Evolutionary conservation across 768 basidiomycete species (phyloP).

Genomic region (Lactarius evosmus): DNA sequence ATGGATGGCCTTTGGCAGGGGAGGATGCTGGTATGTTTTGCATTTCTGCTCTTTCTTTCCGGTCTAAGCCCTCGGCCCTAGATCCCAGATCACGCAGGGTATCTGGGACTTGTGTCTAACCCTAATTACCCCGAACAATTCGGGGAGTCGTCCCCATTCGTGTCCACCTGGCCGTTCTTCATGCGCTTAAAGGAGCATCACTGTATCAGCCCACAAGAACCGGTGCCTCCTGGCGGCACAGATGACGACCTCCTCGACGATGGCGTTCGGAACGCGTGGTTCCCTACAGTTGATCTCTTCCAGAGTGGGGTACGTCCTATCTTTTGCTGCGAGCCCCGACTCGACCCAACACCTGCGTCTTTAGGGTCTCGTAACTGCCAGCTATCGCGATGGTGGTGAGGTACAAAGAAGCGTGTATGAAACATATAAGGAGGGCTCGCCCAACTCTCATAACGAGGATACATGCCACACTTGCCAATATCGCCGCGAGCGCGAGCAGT

Average conservation of each 20-base stretch:
- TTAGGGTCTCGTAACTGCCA: conserved; percentile 15
- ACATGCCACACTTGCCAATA: conserved; percentile 35
- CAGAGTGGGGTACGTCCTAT: conserved; percentile 32
- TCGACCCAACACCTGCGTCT: neutral
- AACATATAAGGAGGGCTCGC: conserved; percentile 39
- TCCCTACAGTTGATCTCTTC: conserved; percentile 27
- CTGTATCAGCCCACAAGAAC: conserved; percentile 43
- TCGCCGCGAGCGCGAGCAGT: conserved; percentile 16
- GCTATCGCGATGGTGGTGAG: conserved; percentile 7
- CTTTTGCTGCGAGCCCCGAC: neutral
- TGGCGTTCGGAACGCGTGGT: conserved; percentile 45
- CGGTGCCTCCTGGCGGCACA: conserved; percentile 30
- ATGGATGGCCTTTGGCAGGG: conserved; percentile 63
- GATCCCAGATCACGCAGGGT: conserved; percentile 37
- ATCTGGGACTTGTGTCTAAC: conserved; percentile 33
- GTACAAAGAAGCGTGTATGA: conserved; percentile 34
- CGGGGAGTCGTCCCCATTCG: conserved; percentile 32
- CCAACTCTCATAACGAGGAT: conserved; percentile 43
- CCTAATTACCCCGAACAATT: conserved; percentile 32
- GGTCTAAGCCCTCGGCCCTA: conserved; percentile 25
- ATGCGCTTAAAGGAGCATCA: conserved; percentile 58
- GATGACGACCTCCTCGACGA: conserved; percentile 34
- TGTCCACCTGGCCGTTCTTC: conserved; percentile 52
- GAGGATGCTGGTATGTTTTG: conserved; percentile 51
- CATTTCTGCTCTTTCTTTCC: conserved; percentile 3